These are phyloP conservation scores for Termitomyces sp. DNA, from an alignment of 768 basidiomycete species.

Conservation along the genomic window DNA sequence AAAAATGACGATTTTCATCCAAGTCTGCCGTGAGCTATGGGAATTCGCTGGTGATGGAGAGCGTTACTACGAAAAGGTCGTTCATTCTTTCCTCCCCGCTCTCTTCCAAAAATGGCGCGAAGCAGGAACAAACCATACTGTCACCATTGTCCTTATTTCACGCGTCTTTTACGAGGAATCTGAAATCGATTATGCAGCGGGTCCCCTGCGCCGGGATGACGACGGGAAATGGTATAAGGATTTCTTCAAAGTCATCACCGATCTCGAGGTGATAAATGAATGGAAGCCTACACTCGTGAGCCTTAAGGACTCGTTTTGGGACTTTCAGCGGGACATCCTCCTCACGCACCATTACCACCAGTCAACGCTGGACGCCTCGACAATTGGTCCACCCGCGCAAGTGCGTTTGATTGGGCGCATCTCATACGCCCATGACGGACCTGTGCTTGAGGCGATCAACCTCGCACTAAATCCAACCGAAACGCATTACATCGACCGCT, in stretches of 20 bases:
- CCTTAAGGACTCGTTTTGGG: slow-evolving; percentile 87
- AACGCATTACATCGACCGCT: slow-evolving; percentile 93
- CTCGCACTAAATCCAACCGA: slow-evolving; percentile 89
- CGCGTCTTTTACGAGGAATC: slow-evolving; percentile 83
- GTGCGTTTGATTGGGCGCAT: slow-evolving; percentile 73
- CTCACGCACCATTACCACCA: slow-evolving; percentile 87
- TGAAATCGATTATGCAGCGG: slow-evolving; percentile 79
- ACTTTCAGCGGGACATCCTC: slow-evolving; percentile 87
- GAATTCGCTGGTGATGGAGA: slow-evolving; percentile 97
- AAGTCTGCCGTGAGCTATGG: slow-evolving; percentile 95
- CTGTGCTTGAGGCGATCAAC: slow-evolving; percentile 93
- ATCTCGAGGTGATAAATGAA: slow-evolving; percentile 81
- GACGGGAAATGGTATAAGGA: slow-evolving; percentile 86
- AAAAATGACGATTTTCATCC: slow-evolving; percentile 90
- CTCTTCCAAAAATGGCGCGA: slow-evolving; percentile 84
- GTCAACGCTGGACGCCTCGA: slow-evolving; percentile 42
- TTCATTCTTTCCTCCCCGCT: slow-evolving; percentile 91
- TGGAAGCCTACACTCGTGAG: slow-evolving; percentile 85
- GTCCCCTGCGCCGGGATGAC: slow-evolving; percentile 73
- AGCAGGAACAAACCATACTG: slow-evolving; percentile 84
- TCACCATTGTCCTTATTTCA: slow-evolving; percentile 92
- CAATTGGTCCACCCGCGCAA: slow-evolving; percentile 40
- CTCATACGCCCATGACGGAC: slow-evolving; percentile 89
- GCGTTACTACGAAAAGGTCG: slow-evolving; percentile 94
- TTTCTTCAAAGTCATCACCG: slow-evolving; percentile 93